A percentile compares a stretch with the other conserved stretches of the same genome.
phyloP scores from a whole-genome alignment of 2,329 filamentous ascomycete genomes.

The Alternaria postmessia region DNA sequence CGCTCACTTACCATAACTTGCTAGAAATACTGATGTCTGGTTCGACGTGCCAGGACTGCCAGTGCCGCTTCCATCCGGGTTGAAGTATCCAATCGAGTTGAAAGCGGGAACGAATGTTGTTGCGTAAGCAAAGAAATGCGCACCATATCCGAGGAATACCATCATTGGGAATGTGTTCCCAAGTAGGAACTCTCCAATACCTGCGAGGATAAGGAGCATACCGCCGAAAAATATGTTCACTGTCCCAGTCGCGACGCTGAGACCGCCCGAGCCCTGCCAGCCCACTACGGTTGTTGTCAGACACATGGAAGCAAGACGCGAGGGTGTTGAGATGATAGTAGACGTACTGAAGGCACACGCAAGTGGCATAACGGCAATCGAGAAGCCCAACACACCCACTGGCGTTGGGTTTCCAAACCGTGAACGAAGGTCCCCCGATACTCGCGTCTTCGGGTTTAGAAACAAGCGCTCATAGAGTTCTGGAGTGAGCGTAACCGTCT shows the following conservation, averaged over 20 bases:
- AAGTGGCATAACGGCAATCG: slow-evolving; percentile 21
- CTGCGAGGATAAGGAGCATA: slow-evolving; percentile 22
- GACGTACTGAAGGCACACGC: slow-evolving; percentile 22
- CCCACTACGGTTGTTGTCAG: slow-evolving; percentile 20
- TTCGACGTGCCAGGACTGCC: slow-evolving; percentile 21
- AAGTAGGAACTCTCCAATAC: slow-evolving; percentile 23
- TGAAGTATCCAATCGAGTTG: slow-evolving; percentile 26
- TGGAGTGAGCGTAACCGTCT: slow-evolving; percentile 22
- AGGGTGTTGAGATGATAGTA: neutral
- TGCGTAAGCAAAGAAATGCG: slow-evolving; percentile 23
- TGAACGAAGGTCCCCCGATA: slow-evolving; percentile 15
- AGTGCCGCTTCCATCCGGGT: slow-evolving; percentile 23
- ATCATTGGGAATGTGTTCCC: slow-evolving; percentile 28
- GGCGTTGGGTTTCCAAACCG: slow-evolving; percentile 25
- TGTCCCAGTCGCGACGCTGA: slow-evolving; percentile 19
- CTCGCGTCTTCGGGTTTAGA: slow-evolving; percentile 20
- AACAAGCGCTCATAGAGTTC: slow-evolving; percentile 27
- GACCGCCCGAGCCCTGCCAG: slow-evolving; percentile 24
- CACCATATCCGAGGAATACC: slow-evolving; percentile 27
- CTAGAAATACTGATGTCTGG: slow-evolving; percentile 19
- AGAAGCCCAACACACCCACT: slow-evolving; percentile 25
- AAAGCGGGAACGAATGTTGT: slow-evolving; percentile 25
- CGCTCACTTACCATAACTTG: slow-evolving; percentile 20
- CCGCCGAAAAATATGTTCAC: slow-evolving; percentile 26
- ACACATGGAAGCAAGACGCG: neutral